Evolutionary conservation across 768 basidiomycete species (phyloP).

Genomic region (Hydnum rufescens): DNA sequence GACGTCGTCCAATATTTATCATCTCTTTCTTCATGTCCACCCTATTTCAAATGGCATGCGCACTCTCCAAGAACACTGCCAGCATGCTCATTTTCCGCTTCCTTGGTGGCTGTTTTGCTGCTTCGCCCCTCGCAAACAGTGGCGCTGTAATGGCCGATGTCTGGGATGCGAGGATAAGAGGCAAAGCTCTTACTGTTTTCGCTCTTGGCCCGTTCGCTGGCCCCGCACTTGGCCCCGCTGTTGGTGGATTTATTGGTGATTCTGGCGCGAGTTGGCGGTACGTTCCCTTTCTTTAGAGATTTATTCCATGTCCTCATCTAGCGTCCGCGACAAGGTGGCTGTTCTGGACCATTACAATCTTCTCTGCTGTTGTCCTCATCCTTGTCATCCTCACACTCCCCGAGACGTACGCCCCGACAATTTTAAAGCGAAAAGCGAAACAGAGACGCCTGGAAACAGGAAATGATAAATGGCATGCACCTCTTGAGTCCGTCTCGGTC

Average conservation of each 20-base stretch:
- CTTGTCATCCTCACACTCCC: conserved; percentile 10
- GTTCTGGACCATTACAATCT: conserved; percentile 14
- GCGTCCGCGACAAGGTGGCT: conserved; percentile 9
- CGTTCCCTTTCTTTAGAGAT: background rate
- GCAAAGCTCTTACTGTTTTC: conserved; percentile 12
- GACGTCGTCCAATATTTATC: conserved; percentile 21
- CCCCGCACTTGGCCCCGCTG: conserved; percentile 13
- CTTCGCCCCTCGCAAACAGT: conserved; percentile 12
- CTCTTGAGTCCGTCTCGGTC: background rate
- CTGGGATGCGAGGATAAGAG: conserved; percentile 12
- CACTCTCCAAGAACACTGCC: conserved; percentile 19
- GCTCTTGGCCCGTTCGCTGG: conserved; percentile 11
- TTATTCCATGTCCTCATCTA: background rate
- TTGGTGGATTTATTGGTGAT: conserved; percentile 11
- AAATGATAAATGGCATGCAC: conserved; percentile 8
- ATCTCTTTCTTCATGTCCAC: conserved; percentile 17
- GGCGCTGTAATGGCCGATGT: conserved; percentile 14
- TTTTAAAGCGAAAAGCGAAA: conserved; percentile 9
- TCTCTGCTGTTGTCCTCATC: conserved; percentile 9
- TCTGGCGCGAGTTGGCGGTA: background rate
- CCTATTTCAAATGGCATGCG: conserved; percentile 16
- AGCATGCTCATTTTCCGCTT: conserved; percentile 16
- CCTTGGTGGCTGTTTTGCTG: conserved; percentile 13
- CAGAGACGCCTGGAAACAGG: conserved; percentile 15
- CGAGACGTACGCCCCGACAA: conserved; percentile 12